These are phyloP conservation scores for Xylaria hypoxylon DNA, from an alignment of 2,329 filamentous ascomycete species.

Conservation along the genomic window DNA sequence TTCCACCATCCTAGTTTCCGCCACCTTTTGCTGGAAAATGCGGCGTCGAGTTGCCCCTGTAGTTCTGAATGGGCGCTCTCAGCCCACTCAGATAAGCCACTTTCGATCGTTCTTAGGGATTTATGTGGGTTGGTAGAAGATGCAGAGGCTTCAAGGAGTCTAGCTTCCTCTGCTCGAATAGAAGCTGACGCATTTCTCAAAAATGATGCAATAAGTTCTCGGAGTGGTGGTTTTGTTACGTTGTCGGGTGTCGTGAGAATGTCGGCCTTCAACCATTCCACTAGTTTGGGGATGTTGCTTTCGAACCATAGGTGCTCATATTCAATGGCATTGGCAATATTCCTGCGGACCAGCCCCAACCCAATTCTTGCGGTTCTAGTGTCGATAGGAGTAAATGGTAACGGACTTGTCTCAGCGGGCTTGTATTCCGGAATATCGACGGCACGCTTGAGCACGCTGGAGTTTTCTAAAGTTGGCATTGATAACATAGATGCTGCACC, in stretches of 20 bases:
- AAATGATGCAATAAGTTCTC: slow-evolving; percentile 74
- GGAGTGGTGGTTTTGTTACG: slow-evolving; percentile 73
- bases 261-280: slow-evolving; percentile 72
- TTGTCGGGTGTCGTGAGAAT: slow-evolving; percentile 55
- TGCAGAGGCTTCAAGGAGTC: slow-evolving; percentile 51
- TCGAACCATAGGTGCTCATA: slow-evolving; percentile 81
- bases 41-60: slow-evolving; percentile 80
- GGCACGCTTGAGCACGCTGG: slow-evolving; percentile 63
- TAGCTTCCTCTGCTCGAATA: slow-evolving; percentile 63
- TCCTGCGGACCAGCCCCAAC: slow-evolving; percentile 74
- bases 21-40: slow-evolving; percentile 83
- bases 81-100: slow-evolving; percentile 76
- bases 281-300: slow-evolving; percentile 74
- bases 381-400: slow-evolving; percentile 71
- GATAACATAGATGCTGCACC: slow-evolving; percentile 69
- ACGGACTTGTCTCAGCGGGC: slow-evolving; percentile 50
- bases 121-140: slow-evolving; percentile 52
- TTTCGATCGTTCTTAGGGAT: slow-evolving; percentile 63
- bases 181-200: slow-evolving; percentile 65
- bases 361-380: slow-evolving; percentile 71
- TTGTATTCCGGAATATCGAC: slow-evolving; percentile 67
- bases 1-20: slow-evolving; percentile 91
- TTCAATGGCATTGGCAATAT: slow-evolving; percentile 74
- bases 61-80: slow-evolving; percentile 85
- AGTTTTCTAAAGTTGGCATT: slow-evolving; percentile 55